Conservation (phyloP, 768 basidiomycete species). For the Gloeopeniophorella convolvens region DNA sequence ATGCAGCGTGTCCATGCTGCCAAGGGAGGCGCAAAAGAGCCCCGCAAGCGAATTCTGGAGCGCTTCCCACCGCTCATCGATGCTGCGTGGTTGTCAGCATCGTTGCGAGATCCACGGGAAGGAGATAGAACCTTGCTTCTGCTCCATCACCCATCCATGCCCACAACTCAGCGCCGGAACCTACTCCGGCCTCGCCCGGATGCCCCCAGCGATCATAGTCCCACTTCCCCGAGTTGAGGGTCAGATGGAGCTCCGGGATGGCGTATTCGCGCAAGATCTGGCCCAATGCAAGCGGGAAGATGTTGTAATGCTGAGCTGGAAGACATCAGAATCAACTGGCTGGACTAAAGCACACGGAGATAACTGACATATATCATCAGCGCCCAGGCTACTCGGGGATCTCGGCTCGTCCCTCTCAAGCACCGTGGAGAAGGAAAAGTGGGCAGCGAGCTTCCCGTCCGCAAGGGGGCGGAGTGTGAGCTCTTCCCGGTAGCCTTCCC, state of each 20-base stretch:
- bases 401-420: constrained; percentile 48
- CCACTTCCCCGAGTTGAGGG: constrained; percentile 91
- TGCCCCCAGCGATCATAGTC: constrained; percentile 79
- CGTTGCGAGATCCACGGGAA: neutral
- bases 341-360: neutral
- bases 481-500: constrained; percentile 51
- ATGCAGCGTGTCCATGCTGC: constrained; percentile 64
- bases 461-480: constrained; percentile 54
- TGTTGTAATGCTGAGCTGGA: constrained; percentile 75
- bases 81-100: constrained; percentile 32
- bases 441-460: constrained; percentile 77
- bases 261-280: constrained; percentile 83
- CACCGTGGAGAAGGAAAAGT: constrained; percentile 73
- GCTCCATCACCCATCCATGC: constrained; percentile 81
- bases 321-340: neutral
- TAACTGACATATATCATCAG: constrained; percentile 42
- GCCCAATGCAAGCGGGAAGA: constrained; percentile 83
- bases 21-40: constrained; percentile 90
- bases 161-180: constrained; percentile 85
- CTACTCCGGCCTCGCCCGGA: constrained; percentile 68
- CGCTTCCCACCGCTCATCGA: constrained; percentile 75
- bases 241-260: constrained; percentile 82
- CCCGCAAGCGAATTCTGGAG: constrained; percentile 88
- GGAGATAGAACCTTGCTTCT: constrained; percentile 36
- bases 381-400: constrained; percentile 43